phyloP scores from a whole-genome alignment of 805 yeast species.

The Jamesozyma gamospora region DNA sequence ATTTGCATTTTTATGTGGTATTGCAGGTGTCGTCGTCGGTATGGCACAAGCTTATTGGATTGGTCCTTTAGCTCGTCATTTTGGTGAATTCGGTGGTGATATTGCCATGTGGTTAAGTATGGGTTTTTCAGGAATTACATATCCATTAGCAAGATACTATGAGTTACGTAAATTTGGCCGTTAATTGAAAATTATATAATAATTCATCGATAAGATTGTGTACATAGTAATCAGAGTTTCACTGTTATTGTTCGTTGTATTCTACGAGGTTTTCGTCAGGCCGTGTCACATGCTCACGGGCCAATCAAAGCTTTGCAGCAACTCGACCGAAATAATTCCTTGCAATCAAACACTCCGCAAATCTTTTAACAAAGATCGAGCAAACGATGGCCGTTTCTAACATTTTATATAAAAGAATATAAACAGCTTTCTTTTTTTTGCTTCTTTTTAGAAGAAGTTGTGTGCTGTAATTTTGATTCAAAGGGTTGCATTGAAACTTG shows the following conservation, averaged over 20 bases:
- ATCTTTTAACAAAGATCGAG: neutral
- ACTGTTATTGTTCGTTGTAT: neutral
- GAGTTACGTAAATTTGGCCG: conserved; percentile 52
- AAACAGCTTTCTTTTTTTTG: too few relatives aligned
- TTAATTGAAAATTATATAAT: too few relatives aligned
- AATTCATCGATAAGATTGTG: too few relatives aligned
- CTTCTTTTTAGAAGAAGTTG: too few relatives aligned
- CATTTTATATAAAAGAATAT: too few relatives aligned
- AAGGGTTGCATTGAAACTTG: too few relatives aligned
- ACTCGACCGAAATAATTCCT: neutral
- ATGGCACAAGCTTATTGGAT: conserved; percentile 81
- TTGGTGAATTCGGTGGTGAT: conserved; percentile 69
- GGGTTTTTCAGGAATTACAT: conserved; percentile 56
- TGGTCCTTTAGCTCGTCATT: conserved; percentile 58
- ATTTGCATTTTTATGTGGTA: conserved; percentile 55
- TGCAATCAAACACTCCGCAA: conserved; percentile 1
- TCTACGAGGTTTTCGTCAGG: too few relatives aligned
- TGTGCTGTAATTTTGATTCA: too few relatives aligned
- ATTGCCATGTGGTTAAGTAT: conserved; percentile 71
- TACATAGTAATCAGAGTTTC: neutral
- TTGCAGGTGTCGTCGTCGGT: conserved; percentile 74
- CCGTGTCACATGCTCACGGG: conserved; percentile 3
- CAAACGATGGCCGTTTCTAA: neutral
- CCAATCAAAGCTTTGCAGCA: conserved; percentile 1
- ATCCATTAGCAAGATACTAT: conserved; percentile 53